Evolutionary conservation across 1,284 basidiomycete genomes (phyloP).

Genomic region (Rhodotorula sp.): DNA sequence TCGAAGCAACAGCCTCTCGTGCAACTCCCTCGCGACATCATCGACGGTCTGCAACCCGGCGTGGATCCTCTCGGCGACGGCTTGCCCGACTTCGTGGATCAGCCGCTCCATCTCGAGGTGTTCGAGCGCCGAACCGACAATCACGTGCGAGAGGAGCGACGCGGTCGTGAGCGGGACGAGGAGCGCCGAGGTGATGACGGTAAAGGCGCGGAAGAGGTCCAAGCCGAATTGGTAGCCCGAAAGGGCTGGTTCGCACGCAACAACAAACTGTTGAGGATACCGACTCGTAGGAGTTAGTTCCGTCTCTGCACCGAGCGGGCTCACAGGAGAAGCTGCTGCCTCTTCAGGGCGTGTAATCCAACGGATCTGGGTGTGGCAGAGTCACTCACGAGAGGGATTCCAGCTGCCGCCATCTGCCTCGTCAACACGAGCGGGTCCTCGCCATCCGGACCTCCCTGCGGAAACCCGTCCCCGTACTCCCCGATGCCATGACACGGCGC

Average conservation of each 20-base stretch:
- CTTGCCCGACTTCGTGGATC: conserved; percentile 86
- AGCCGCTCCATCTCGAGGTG: conserved; percentile 96
- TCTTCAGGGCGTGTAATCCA: no score
- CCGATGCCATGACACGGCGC: conserved; percentile 94
- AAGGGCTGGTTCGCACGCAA: conserved; percentile 95
- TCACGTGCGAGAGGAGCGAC: conserved; percentile 92
- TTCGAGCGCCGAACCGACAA: conserved; percentile 93
- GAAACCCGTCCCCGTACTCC: conserved; percentile 77
- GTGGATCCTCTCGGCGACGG: conserved; percentile 86
- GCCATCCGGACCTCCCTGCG: conserved; percentile 56
- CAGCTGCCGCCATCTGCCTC: conserved; percentile 80
- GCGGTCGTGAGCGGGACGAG: conserved; percentile 94
- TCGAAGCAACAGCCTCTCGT: conserved; percentile 82
- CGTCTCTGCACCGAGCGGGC: no score
- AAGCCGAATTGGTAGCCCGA: conserved; percentile 49
- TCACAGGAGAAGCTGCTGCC: not conserved
- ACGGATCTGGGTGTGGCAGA: no score
- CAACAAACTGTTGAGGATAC: conserved; percentile 69
- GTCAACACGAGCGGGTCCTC: conserved; percentile 82
- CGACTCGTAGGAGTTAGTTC: no score
- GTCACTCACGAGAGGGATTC: conserved; percentile 76
- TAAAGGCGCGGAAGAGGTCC: conserved; percentile 93
- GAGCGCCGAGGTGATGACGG: conserved; percentile 84
- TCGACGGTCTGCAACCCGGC: conserved; percentile 83
- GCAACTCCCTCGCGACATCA: conserved; percentile 87